Evolutionary conservation across 1,139 yeast species (phyloP).

Genomic region (Meyerozyma guilliermondii): DNA sequence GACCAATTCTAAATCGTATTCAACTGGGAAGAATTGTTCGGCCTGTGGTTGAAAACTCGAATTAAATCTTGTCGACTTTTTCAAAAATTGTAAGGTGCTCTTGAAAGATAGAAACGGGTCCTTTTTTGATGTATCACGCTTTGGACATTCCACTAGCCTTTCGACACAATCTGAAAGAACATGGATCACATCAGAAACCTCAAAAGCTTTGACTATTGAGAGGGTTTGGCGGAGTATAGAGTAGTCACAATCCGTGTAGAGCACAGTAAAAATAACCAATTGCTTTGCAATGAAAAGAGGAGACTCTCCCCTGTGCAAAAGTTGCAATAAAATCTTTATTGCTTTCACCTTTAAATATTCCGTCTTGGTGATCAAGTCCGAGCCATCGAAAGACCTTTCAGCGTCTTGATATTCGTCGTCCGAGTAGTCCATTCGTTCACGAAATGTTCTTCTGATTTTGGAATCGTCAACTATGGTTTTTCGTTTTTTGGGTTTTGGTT

Average conservation of each 20-base stretch:
- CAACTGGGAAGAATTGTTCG: neutral
- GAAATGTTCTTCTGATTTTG: neutral
- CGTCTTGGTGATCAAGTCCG: neutral
- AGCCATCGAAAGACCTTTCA: neutral
- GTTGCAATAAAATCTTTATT: slow-evolving; percentile 2
- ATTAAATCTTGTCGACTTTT: neutral
- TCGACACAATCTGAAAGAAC: neutral
- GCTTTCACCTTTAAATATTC: slow-evolving; percentile 1
- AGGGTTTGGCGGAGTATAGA: neutral
- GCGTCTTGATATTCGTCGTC: neutral
- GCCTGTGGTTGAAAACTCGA: neutral
- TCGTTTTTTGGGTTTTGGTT: neutral
- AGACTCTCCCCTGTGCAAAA: slow-evolving; percentile 24
- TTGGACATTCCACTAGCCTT: neutral
- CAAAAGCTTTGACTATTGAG: neutral
- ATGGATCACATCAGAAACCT: neutral
- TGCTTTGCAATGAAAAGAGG: slow-evolving; percentile 22
- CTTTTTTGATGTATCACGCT: neutral
- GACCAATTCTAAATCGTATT: neutral
- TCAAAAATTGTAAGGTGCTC: neutral
- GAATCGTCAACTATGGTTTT: neutral
- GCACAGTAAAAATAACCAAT: slow-evolving; percentile 20
- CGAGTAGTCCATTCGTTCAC: neutral
- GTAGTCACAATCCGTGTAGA: slow-evolving; percentile 12
- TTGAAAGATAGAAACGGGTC: neutral